Conservation (phyloP, 306 rosid species). For the Luffa acutangula region DNA sequence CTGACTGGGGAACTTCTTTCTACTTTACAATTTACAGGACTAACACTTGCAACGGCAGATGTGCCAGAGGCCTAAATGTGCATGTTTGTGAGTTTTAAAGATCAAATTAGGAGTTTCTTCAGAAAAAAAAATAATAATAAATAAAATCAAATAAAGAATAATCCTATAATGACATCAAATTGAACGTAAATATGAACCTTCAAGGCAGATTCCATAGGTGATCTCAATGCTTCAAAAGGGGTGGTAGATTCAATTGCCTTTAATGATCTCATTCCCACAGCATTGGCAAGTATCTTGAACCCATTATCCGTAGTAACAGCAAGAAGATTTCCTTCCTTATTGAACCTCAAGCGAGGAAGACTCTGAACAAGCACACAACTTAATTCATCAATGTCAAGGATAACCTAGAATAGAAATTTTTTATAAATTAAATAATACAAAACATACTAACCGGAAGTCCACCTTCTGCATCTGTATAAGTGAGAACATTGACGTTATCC, state of each 20-base stretch:
- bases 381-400: constrained; percentile 8
- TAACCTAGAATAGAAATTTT: neutral
- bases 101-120: constrained; percentile 3
- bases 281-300: constrained; percentile 69
- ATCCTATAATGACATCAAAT: constrained; percentile 1
- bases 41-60: constrained; percentile 35
- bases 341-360: constrained; percentile 74
- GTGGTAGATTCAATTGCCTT: constrained; percentile 45
- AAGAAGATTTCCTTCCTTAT: constrained; percentile 79
- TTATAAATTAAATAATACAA: neutral
- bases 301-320: constrained; percentile 78
- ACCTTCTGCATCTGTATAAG: constrained; percentile 60
- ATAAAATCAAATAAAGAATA: neutral
- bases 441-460: constrained; percentile 57
- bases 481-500: constrained; percentile 40
- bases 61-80: constrained; percentile 46
- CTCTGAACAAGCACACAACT: constrained; percentile 38
- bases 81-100: constrained; percentile 1
- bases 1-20: constrained; percentile 71
- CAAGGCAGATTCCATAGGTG: constrained; percentile 50
- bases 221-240: constrained; percentile 59
- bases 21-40: constrained; percentile 64
- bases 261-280: constrained; percentile 49
- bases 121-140: neutral
- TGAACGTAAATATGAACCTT: constrained; percentile 40